phyloP scores from a whole-genome alignment of 164 flowering plant genomes.

The Nymphaea thermarum region DNA sequence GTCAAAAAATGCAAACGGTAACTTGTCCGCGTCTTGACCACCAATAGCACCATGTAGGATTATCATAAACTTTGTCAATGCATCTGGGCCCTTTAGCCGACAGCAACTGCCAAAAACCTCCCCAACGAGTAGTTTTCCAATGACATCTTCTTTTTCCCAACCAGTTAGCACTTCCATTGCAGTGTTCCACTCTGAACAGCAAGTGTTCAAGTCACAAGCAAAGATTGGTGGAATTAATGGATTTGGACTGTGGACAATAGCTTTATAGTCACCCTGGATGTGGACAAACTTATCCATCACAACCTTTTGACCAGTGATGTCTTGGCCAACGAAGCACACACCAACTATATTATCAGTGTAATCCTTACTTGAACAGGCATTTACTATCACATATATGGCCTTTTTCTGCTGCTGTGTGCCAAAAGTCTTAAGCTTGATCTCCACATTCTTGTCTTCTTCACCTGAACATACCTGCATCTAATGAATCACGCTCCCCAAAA shows the following conservation, averaged over 20 bases:
- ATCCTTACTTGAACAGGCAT: slow-evolving; percentile 93
- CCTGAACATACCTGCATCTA: slow-evolving; percentile 38
- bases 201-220: slow-evolving; percentile 83
- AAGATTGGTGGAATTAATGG: slow-evolving; percentile 97
- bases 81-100: slow-evolving; percentile 81
- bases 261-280: slow-evolving; percentile 95
- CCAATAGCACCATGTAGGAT: slow-evolving; percentile 78
- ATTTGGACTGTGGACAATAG: slow-evolving; percentile 87
- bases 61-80: slow-evolving; percentile 86
- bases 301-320: slow-evolving; percentile 81
- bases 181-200: slow-evolving; percentile 95
- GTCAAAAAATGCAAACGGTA: slow-evolving; percentile 69
- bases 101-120: slow-evolving; percentile 89
- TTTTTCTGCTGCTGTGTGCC: slow-evolving; percentile 32
- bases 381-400: slow-evolving; percentile 73
- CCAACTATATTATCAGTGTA: slow-evolving; percentile 73
- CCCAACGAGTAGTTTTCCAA: slow-evolving; percentile 85
- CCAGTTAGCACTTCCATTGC: slow-evolving; percentile 96
- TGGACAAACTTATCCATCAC: slow-evolving; percentile 89
- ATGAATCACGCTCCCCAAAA: background rate
- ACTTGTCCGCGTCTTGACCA: slow-evolving; percentile 73
- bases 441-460: slow-evolving; percentile 89
- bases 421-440: slow-evolving; percentile 81
- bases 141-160: slow-evolving; percentile 53
- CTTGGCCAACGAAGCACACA: slow-evolving; percentile 97